Percentiles rank a stretch among this genome's conserved stretches.
Evolutionary conservation across 179 eudicot species (phyloP).

Genomic region (Beta corolliflora): DNA sequence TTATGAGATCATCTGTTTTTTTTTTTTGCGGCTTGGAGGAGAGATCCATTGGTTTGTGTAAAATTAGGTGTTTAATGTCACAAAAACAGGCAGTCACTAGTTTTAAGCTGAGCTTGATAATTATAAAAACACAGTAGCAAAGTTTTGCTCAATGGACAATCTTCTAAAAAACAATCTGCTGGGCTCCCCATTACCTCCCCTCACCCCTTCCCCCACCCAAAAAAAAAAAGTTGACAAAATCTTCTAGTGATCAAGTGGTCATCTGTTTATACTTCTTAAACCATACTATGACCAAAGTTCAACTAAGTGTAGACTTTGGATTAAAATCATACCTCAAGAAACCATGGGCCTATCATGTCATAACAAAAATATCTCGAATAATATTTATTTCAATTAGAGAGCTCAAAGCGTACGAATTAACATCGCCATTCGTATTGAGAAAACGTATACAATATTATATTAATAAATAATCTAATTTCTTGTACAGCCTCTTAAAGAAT

Average conservation of each 20-base stretch:
- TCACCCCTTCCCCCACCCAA: background rate
- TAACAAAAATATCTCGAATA: background rate
- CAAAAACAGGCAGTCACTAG: constrained; percentile 6
- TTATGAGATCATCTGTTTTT: constrained; percentile 25
- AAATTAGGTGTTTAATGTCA: constrained; percentile 13
- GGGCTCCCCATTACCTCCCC: background rate
- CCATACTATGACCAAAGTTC: background rate
- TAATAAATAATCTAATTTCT: background rate
- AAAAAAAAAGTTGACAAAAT: too few species aligned
- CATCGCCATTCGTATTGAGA: background rate
- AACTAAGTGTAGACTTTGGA: background rate
- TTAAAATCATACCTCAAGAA: background rate
- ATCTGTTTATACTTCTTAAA: background rate
- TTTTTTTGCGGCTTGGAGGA: constrained; percentile 14
- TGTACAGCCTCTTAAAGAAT: background rate
- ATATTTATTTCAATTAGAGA: constrained; percentile 2
- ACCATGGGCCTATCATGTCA: background rate
- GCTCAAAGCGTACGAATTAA: background rate
- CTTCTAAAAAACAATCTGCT: background rate
- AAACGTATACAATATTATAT: too few species aligned
- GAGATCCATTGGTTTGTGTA: constrained; percentile 17
- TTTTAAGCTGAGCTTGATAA: constrained; percentile 1
- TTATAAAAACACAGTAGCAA: background rate
- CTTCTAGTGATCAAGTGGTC: background rate
- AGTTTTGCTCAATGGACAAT: background rate